Base-by-base conservation (phyloP, 2,329 filamentous ascomycete species). In the Hypoxylon rubiginosum region DNA sequence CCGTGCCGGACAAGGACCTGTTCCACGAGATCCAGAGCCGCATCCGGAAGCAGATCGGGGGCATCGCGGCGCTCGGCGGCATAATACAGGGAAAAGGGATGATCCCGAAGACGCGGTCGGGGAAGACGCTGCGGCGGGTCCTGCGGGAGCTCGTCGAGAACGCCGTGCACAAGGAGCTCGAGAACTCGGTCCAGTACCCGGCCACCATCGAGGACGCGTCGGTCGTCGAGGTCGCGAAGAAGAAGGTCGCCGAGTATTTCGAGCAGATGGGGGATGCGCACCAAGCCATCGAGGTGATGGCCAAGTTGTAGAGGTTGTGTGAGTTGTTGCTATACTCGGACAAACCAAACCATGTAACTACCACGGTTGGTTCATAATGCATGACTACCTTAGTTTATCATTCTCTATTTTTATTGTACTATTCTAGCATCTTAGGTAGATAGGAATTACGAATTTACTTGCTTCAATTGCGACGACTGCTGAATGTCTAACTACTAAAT, bases 31-130 rank as follows among this genome's bases (percentile, higher is more conserved):
- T 96, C 43, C 92, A 96, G 72, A 80, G 79, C 30, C 84, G 90
- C 3, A 90, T 97, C 2, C 89, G 94, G 26, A 84, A 85, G 34
- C 92, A 97, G 74, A 96, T 98, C 58, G 94, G 94, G 6, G 89
- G 92, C 21, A 97, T 98, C 68, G 94, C 95, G 1, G 88, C 88
- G 1, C 84, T 98, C 0, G 93, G 93, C 8, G 94, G 94, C 1
- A 91, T 97, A 74, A 91, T 97, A 56, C 92, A 93, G 69, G 92
- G 92, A 41, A 89, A 89, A 70, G 90, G 90, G 15, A 94, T 97
- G 85, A 97, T 97, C 56, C 94, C 95, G 5, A 94, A 94, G 82
- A 97, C 95, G 15, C 82, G 94, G 28, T 93, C 91, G n/a, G 95
- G 95, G 28, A 98, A 97, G 85, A 97, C 93, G 4, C 79, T 97